phyloP scores from a whole-genome alignment of 495 filamentous ascomycete genomes.

The Tuber umbilicatum region DNA sequence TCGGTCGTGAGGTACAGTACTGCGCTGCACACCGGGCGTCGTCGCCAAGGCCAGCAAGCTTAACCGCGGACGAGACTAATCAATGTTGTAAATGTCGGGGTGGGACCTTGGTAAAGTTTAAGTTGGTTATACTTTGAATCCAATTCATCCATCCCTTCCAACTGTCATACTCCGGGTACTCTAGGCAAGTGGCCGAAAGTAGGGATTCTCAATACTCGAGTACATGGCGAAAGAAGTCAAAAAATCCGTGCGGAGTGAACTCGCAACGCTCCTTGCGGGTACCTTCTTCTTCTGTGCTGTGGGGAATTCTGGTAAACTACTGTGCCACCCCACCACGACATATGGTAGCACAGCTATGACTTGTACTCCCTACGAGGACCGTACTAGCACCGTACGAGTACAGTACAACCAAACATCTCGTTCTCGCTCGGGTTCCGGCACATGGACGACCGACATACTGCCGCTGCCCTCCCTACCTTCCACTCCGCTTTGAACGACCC shows the following conservation, averaged over 20 bases:
- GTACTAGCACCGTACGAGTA: background rate
- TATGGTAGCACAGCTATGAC: background rate
- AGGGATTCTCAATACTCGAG: no score
- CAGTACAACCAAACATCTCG: background rate
- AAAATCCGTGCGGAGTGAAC: no score
- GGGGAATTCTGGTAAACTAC: background rate
- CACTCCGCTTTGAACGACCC: background rate
- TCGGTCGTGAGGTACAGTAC: background rate
- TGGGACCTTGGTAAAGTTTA: no score
- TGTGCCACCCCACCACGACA: background rate
- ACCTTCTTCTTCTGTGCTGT: background rate
- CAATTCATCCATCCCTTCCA: no score
- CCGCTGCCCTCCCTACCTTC: background rate
- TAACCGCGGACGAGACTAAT: background rate
- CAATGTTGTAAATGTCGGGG: background rate
- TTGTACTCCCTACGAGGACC: background rate
- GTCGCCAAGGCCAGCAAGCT: background rate
- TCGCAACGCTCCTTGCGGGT: no score
- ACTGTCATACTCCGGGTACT: no score
- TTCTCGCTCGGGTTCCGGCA: constrained; percentile 3
- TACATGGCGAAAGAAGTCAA: no score
- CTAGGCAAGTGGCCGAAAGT: no score
- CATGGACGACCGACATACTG: background rate
- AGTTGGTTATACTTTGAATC: no score
- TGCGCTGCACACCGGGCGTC: no score